phyloP scores from a whole-genome alignment of 192 early-diverging fungal genomes.

The Rhizophlyctis rosea region DNA sequence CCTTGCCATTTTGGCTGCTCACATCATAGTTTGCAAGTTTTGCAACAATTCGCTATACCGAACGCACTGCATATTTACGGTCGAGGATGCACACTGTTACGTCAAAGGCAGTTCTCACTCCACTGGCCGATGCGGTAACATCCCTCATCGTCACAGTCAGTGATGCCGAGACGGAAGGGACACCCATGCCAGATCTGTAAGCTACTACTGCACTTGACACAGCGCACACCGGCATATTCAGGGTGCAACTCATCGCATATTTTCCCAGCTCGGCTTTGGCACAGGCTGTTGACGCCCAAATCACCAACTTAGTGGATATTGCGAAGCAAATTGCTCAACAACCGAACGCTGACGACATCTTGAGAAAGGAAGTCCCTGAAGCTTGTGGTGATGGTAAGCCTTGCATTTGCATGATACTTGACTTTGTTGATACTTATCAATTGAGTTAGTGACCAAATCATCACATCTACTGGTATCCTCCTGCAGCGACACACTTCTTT shows the following conservation, averaged over 20 bases:
- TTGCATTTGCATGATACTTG: background rate
- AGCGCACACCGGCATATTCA: too few species aligned
- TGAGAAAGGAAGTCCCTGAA: slow-evolving; percentile 41
- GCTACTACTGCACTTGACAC: too few species aligned
- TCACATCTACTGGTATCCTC: slow-evolving; percentile 37
- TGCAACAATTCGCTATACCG: too few species aligned
- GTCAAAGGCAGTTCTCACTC: slow-evolving; percentile 43
- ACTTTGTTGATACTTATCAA: background rate
- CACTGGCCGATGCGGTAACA: slow-evolving; percentile 53
- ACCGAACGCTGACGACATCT: slow-evolving; percentile 32
- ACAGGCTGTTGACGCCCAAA: slow-evolving; percentile 39
- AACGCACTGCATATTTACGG: too few species aligned
- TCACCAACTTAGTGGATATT: slow-evolving; percentile 38
- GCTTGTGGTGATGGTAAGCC: slow-evolving; percentile 34
- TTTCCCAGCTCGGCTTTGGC: slow-evolving; percentile 35
- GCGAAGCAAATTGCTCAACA: slow-evolving; percentile 34
- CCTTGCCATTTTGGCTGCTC: too few species aligned
- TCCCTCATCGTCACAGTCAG: slow-evolving; percentile 49
- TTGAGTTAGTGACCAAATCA: slow-evolving; percentile 36
- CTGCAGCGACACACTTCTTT: slow-evolving; percentile 26
- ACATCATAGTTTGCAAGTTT: too few species aligned
- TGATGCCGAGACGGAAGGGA: slow-evolving; percentile 40
- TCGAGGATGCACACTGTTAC: slow-evolving; percentile 49
- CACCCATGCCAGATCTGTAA: slow-evolving; percentile 49
- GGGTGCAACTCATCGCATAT: too few species aligned